Percentiles rank a stretch among this genome's conserved stretches.
Evolutionary conservation across 768 basidiomycete genomes (phyloP).

Genomic region (Boletus rex-veris): DNA sequence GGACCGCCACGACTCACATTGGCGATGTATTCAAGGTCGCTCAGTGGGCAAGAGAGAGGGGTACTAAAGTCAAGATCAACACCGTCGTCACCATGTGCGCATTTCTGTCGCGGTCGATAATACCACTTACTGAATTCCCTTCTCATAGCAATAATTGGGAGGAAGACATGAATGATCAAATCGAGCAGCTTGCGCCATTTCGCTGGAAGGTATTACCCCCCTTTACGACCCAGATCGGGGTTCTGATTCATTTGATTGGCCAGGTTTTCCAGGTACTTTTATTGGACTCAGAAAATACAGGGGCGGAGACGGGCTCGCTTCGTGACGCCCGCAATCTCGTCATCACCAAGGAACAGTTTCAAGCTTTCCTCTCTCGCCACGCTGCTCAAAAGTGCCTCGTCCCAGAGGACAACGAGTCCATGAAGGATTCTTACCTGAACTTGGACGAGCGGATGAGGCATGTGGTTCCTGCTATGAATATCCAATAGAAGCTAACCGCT

Average conservation of each 20-base stretch:
- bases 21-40: constrained; percentile 34
- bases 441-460: constrained; percentile 1
- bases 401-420: not conserved
- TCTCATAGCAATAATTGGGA: constrained; percentile 33
- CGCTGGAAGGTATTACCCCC: constrained; percentile 37
- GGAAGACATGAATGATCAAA: constrained; percentile 40
- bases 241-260: not conserved
- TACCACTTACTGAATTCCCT: not conserved
- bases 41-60: constrained; percentile 32
- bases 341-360: constrained; percentile 15
- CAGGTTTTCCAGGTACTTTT: constrained; percentile 37
- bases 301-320: constrained; percentile 26
- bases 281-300: constrained; percentile 36
- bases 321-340: constrained; percentile 35
- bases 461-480: too few species aligned
- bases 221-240: not conserved
- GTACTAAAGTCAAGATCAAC: constrained; percentile 39
- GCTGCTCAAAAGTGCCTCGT: not conserved
- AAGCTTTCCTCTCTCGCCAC: not conserved
- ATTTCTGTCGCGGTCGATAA: not conserved
- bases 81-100: constrained; percentile 30
- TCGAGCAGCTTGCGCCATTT: constrained; percentile 31
- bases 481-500: too few species aligned
- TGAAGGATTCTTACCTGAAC: constrained; percentile 5
- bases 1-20: constrained; percentile 30